phyloP scores from a whole-genome alignment of 2,329 filamentous ascomycete genomes.

The Sclerotinia glacialis region DNA sequence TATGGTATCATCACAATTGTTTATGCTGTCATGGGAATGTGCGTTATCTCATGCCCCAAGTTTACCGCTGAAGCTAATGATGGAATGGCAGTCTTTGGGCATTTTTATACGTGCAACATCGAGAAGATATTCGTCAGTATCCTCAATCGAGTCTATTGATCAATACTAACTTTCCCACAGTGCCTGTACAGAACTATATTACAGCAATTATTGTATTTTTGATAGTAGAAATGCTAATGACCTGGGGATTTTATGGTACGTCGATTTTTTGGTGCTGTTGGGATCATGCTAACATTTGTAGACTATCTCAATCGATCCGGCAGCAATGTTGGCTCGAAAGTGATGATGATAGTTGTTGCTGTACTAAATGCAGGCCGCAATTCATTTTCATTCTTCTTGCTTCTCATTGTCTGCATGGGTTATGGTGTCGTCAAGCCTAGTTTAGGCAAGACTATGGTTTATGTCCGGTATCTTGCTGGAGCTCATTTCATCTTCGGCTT shows the following conservation, averaged over 20 bases:
- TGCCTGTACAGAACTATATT: conserved; percentile 98
- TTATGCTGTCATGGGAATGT: conserved; percentile 80
- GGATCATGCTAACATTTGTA: conserved; percentile 44
- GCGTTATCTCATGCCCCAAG: conserved; percentile 40
- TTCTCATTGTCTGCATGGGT: conserved; percentile 98
- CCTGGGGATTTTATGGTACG: conserved; percentile 92
- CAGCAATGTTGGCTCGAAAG: conserved; percentile 77
- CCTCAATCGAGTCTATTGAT: neutral
- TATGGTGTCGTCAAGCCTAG: conserved; percentile 96
- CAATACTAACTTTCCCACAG: conserved; percentile 46
- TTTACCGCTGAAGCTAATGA: conserved; percentile 23
- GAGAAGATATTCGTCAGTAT: conserved; percentile 76
- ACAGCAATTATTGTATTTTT: conserved; percentile 94
- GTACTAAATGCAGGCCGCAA: conserved; percentile 91
- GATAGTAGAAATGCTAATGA: conserved; percentile 95
- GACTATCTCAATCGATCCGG: conserved; percentile 93
- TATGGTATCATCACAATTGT: conserved; percentile 93
- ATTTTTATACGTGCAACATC: conserved; percentile 92
- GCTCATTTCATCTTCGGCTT: conserved; percentile 94
- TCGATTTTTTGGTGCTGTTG: neutral
- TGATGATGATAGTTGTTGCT: conserved; percentile 85
- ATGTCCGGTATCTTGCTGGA: conserved; percentile 84
- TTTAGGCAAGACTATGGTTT: conserved; percentile 89
- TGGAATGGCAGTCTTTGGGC: conserved; percentile 68
- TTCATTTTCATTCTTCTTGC: conserved; percentile 96